Base-by-base conservation (phyloP, 805 yeast genomes). In the Kuraishia capsulata region DNA sequence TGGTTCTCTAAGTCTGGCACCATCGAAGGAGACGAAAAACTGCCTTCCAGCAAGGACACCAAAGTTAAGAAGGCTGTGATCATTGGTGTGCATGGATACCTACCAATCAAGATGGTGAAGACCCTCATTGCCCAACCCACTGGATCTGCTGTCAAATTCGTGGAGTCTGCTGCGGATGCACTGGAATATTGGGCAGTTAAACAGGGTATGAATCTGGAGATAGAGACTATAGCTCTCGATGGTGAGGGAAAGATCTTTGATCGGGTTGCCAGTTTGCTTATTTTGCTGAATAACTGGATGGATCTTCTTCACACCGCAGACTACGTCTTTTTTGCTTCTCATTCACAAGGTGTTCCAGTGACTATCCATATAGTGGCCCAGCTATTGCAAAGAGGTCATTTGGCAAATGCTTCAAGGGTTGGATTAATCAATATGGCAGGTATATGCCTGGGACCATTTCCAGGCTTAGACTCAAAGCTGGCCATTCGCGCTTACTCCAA, bases 71-170 rank as follows among this genome's bases (percentile, higher is more conserved):
- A 72, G 44, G 85, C 82, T 0, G 70, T 92, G 14, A 79, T 92
- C n/a, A 76, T 90, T 37, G 96, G 96, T 1, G 84, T 92, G 2
- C 98, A 90, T 61, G 97, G 97, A 0, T 90, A 88, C 56, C 85
- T 89, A 56, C 98, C 98, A 0, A 80, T 88, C 2, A 76, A 76
- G 43, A 78, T 87, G 69, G 70, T 89, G 4, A 65, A 96, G 39
- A 83, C 90, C 1, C 55, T 90, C 6, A 76, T 90, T 35, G 97
- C 97, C 1, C 87, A 89, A 42, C 92, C 96, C 2, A 89, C 95
- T 6, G 97, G 96, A 0, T 84, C 96, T 0, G 86, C 97, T 0
- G 63, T 76, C 20, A 76, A 78, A 49, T 85, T 92, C 59, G 84
- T 88, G 21, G 73, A 73, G 39, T 90, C 83, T 48, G 95, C 96